Base-by-base conservation (phyloP, 78 protist species). In the Dictyostelium purpureum region DNA sequence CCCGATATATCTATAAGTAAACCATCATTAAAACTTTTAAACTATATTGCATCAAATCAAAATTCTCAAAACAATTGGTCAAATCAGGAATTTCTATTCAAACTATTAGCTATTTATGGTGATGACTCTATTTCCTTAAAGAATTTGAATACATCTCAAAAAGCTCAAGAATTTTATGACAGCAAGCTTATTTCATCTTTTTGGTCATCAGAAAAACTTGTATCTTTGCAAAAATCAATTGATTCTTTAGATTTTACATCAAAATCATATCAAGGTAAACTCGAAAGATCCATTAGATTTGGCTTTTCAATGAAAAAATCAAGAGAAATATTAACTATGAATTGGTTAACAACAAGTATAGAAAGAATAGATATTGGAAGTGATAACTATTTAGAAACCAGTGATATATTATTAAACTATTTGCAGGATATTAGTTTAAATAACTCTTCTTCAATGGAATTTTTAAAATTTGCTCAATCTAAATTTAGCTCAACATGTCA, bases 81-180 rank as follows among this genome's bases (percentile, higher is more conserved):
- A n/a, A 78, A 31, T 0, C 24, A 59, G 11, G 87, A 37, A n/a
- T 24, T 26, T 12, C 38, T 56, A 11, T 40, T 35, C 26, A 54
- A 78, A 61, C 59, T 43, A n/a, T 21, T 78, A 16, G 61, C 61
- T 11, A 61, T 78, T 4, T 78, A 59, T 57, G 87, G 87, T 38
- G 87, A 78, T 38, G 42, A 61, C 26, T 78, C 65, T 16, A 26
- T 37, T 1, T 16, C 26, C n/a, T n/a, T n/a, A 19, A 26, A 45
- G 14, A 18, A 70, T 70, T 38, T n/a, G 21, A 6, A 57, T 26
- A 7, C 11, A 10, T 0, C 7, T 1, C 38, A 57, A 57, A 57
- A 35, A 57, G n/a, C 11, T 24, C 66, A 26, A 24, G 38, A 57
- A 26, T 61, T 38, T 24, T 28, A 28, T 7, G 31, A 35, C 7